Conservation (phyloP, 2,329 filamentous ascomycete genomes). For the Clonostachys chloroleuca region DNA sequence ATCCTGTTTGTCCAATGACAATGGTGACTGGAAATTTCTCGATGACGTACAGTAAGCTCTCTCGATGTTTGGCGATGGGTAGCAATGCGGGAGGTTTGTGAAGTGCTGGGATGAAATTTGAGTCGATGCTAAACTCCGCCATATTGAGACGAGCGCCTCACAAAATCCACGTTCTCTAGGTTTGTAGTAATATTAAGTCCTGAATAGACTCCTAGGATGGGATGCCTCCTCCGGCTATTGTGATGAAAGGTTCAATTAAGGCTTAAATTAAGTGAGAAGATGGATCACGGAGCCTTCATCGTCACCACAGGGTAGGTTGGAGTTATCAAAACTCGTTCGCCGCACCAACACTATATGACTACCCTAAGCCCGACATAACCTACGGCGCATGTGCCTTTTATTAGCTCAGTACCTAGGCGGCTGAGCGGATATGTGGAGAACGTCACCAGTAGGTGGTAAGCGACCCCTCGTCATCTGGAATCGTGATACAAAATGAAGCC, state of each 20-base stretch:
- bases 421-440: constrained; percentile 19
- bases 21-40: constrained; percentile 84
- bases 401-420: neutral
- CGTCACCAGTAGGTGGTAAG: constrained; percentile 22
- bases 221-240: too few relatives aligned
- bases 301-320: neutral
- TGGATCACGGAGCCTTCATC: neutral
- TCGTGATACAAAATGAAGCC: too few relatives aligned
- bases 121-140: constrained; percentile 52
- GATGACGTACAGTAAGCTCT: constrained; percentile 78
- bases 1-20: constrained; percentile 89
- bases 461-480: too few relatives aligned
- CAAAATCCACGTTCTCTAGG: too few relatives aligned
- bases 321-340: neutral
- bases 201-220: too few relatives aligned
- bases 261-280: too few relatives aligned
- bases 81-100: constrained; percentile 82
- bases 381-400: too few relatives aligned
- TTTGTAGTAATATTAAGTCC: too few relatives aligned
- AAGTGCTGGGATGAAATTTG: constrained; percentile 70
- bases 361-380: too few relatives aligned
- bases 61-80: constrained; percentile 79
- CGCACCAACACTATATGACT: neutral
- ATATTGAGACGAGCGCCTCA: constrained; percentile 21
- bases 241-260: too few relatives aligned